A percentile compares a stretch with the other conserved stretches of the same genome.
Conservation (phyloP, 2,329 filamentous ascomycete genomes). For the Chalaropsis ovoidea region DNA sequence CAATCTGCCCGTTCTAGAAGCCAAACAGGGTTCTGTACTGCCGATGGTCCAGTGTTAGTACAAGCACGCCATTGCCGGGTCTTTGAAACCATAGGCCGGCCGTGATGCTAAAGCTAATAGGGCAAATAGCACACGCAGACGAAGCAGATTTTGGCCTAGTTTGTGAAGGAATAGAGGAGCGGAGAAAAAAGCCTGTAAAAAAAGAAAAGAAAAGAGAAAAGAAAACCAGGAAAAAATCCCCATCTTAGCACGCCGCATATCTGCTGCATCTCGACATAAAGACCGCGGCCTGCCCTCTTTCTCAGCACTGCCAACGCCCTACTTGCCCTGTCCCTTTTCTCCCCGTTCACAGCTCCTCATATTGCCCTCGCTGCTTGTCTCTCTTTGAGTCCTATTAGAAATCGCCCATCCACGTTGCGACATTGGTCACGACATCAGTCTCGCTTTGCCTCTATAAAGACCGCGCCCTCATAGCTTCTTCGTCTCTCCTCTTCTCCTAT, state of each 20-base stretch:
- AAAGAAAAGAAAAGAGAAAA: background rate
- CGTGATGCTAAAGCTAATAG: background rate
- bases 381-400: background rate
- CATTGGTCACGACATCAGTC: slow-evolving; percentile 21
- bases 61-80: slow-evolving; percentile 5
- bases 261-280: slow-evolving; percentile 6
- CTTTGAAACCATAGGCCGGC: background rate
- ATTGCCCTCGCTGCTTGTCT: background rate
- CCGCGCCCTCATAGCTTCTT: background rate
- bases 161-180: slow-evolving; percentile 2
- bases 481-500: background rate
- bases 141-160: background rate
- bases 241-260: background rate
- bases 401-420: slow-evolving; percentile 13
- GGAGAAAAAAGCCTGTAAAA: background rate
- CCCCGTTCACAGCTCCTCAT: background rate
- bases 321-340: background rate
- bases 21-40: background rate
- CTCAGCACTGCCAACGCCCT: background rate
- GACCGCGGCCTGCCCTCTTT: background rate
- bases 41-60: background rate
- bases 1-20: background rate
- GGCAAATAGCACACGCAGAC: background rate
- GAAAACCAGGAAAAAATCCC: background rate
- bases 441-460: background rate